Evolutionary conservation across 2,329 filamentous ascomycete genomes (phyloP).

Genomic region (Trichocomaceae sp.): DNA sequence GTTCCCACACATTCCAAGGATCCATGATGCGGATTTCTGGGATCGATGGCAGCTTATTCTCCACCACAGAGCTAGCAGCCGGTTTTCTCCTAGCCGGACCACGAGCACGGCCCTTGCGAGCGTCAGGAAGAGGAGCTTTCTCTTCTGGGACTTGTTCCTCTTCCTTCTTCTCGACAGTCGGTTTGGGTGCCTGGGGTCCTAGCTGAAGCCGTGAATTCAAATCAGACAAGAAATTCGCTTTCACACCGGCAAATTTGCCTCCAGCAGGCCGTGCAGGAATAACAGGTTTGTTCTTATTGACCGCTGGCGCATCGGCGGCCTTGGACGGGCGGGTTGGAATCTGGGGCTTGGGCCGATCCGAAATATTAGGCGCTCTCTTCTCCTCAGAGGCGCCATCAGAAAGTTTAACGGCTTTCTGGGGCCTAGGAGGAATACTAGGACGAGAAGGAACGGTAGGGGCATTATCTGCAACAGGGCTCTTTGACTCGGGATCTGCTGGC

Average conservation of each 20-base stretch:
- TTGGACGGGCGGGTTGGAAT: conserved; percentile 62
- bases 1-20: conserved; percentile 37
- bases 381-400: conserved; percentile 40
- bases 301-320: conserved; percentile 32
- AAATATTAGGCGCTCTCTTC: conserved; percentile 47
- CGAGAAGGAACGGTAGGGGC: conserved; percentile 27
- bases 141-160: conserved; percentile 55
- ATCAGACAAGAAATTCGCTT: conserved; percentile 88
- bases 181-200: conserved; percentile 72
- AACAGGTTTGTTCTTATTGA: conserved; percentile 69
- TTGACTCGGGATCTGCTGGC: conserved; percentile 46
- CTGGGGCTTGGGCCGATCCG: conserved; percentile 57
- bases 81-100: conserved; percentile 74
- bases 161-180: conserved; percentile 56
- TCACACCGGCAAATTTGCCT: conserved; percentile 82
- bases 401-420: conserved; percentile 29
- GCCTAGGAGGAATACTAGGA: conserved; percentile 17
- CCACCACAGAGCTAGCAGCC: conserved; percentile 45
- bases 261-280: conserved; percentile 72
- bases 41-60: conserved; percentile 24
- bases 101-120: conserved; percentile 80
- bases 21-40: conserved; percentile 35
- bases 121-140: conserved; percentile 76
- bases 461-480: conserved; percentile 30
- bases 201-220: conserved; percentile 82